Evolutionary conservation across 1,139 yeast genomes (phyloP), one percentile per base, ranked within the genome.

Genomic region (Candida anutae): DNA sequence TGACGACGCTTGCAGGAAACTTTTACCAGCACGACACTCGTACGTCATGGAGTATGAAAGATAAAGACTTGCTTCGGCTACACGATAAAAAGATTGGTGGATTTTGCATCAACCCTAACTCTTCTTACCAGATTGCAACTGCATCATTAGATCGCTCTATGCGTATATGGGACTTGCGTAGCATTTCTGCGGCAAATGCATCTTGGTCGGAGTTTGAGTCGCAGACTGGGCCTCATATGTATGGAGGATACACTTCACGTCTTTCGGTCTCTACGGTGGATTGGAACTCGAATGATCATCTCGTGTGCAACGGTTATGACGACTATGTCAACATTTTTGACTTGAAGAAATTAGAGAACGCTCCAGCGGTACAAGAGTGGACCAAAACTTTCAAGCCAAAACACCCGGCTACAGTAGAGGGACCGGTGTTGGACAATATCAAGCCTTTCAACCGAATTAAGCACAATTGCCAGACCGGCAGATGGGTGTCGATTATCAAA

Each of bases 41-140:
- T 37, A 57, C 65, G n/a, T 39, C 42, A 5, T 58, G 57, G 33
- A 53, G 53, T 17, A 47, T 59, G 23, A 42, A 46, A 5, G 42
- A 41, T 10, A 45, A 48, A 13, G 48, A 55, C 9, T 52, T 74
- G 9, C 56, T 74, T 21, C 64, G 94, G 38, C 53, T 85, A 17
- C 87, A 87, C 34, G 94, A 84, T 44, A 87, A 88, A 48, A 90
- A 90, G 48, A 85, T 88, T 32, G 97, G 97, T 0, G 85, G 93
- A 1, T 82, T 90, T 50, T 52, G 80, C 1, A 69, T 84, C 14
- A 85, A 84, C 43, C 97, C 97, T 1, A 56, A 61, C 22, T 35
- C 38, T 3, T 46, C 55, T 1, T 58, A 71, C 35, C 82, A 81
- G 38, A 65, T 87, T 3, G 93, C 90, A 3, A 79, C 95, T 0